Evolutionary conservation across 1,284 basidiomycete genomes (phyloP), one percentile per base, ranked within the genome.

Genomic region (Earliella scabrosa): DNA sequence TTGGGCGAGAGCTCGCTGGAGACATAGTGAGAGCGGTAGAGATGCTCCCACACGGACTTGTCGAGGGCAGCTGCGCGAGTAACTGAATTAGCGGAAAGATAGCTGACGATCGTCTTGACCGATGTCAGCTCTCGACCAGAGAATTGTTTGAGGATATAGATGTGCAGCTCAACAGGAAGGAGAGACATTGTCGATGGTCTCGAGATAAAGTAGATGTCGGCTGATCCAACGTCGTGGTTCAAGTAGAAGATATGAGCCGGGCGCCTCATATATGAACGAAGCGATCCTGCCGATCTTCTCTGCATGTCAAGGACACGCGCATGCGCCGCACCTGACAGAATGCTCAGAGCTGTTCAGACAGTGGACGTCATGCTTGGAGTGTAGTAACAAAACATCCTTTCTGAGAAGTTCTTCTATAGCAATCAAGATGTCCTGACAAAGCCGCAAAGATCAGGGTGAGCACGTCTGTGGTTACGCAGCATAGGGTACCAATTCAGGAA

Each of bases 11-110:
- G 64, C n/a, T 74, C 68, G 59, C 69, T 71, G 59, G 81, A 72
- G 4, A 68, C 70, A 64, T 84, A 87, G 13, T 80, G 76, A 23
- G 57, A 64, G 26, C 61, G 70, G 65, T 86, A 86, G 52, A 82
- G 79, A 1, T 73, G 64, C 59, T 79, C 73, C 85, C 85, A 86
- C 29, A 86, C 55, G 2, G 52, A 43, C 4, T 69, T 45, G 10
- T 60, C 55, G 43, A 62, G 63, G 2, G 69, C 69, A 11, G 71
- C 73, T 32, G 67, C 63, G 18, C 69, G 67, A 13, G 73, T 58
- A 24, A 70, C 39, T 4, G 58, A 53, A 62, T 63, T 73, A 9
- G 66, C 58, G 18, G 59, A 59, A 27, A 71, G 63, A 53, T 66
- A 75, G 57, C 59, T 66, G 7, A 68, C 46, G 11, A 77, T 63